These are phyloP conservation scores for Pyrenophora tritici-repentis DNA, from an alignment of 2,329 filamentous ascomycete species.

Conservation along the genomic window DNA sequence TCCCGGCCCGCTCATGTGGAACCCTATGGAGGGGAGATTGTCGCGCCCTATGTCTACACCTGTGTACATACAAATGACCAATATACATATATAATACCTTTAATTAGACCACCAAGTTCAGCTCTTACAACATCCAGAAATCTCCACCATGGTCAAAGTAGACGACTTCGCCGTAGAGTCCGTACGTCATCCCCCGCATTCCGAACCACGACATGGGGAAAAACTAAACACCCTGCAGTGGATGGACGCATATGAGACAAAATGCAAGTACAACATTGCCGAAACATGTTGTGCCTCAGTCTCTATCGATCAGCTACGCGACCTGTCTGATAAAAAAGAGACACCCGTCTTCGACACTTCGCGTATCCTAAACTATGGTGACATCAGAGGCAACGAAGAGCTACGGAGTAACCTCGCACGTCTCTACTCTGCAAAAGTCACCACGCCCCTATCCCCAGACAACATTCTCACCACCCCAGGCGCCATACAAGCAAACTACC, in stretches of 20 bases:
- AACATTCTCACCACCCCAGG: slow-evolving; percentile 78
- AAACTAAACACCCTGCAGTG: slow-evolving; percentile 49
- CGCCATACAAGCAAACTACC: slow-evolving; percentile 82
- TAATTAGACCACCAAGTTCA: too few relatives aligned
- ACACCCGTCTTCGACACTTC: slow-evolving; percentile 57
- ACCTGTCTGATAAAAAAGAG: slow-evolving; percentile 61
- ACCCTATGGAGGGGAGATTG: not conserved
- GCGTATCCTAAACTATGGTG: slow-evolving; percentile 71
- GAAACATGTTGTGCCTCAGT: slow-evolving; percentile 80
- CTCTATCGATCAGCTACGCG: slow-evolving; percentile 69
- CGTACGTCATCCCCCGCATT: slow-evolving; percentile 51
- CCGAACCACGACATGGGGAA: slow-evolving; percentile 4
- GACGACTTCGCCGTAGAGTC: slow-evolving; percentile 73
- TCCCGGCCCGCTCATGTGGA: slow-evolving; percentile 15
- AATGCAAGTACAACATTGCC: slow-evolving; percentile 69
- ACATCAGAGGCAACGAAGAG: slow-evolving; percentile 69
- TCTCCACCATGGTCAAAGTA: slow-evolving; percentile 60
- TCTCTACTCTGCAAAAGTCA: slow-evolving; percentile 64
- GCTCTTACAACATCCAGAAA: not conserved
- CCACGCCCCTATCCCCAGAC: slow-evolving; percentile 57
- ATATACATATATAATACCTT: too few relatives aligned
- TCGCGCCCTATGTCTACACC: slow-evolving; percentile 25
- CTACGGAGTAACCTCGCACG: slow-evolving; percentile 68
- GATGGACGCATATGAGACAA: slow-evolving; percentile 61
- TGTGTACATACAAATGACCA: not conserved